Conservation (phyloP, 441 rosid species). For the Lepidium campestre region DNA sequence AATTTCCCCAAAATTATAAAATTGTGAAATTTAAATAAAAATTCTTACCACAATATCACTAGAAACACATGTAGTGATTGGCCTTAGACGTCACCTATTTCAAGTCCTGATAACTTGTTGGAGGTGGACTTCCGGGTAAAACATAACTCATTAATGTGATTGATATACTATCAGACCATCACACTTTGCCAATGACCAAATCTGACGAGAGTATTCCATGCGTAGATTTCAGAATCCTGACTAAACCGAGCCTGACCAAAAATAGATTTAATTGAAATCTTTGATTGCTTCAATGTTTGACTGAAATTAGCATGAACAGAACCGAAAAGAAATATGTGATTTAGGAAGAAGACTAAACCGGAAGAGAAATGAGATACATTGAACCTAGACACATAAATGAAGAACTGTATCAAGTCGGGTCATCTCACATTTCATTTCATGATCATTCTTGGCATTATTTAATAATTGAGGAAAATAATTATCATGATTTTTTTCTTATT, state of each 20-base stretch:
- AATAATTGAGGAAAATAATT: neutral
- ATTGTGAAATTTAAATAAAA: neutral
- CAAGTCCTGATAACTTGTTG: no score
- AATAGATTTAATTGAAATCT: neutral
- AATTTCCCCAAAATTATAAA: neutral
- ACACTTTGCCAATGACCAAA: no score
- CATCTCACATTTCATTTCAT: neutral
- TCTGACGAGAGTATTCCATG: neutral
- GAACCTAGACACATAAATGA: constrained; percentile 20
- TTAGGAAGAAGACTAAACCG: neutral
- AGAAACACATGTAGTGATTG: neutral
- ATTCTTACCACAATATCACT: neutral
- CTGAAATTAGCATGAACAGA: neutral
- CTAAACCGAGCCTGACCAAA: neutral
- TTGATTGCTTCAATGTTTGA: neutral
- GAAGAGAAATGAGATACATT: constrained; percentile 7
- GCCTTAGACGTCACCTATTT: neutral
- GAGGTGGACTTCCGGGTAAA: no score
- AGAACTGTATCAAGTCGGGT: neutral
- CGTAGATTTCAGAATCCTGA: neutral
- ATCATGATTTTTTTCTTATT: neutral
- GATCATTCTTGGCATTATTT: neutral
- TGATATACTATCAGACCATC: neutral
- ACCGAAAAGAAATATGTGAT: neutral
- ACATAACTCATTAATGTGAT: neutral